Base-by-base conservation (phyloP, 495 filamentous ascomycete genomes). In the Haplographium delicatum region DNA sequence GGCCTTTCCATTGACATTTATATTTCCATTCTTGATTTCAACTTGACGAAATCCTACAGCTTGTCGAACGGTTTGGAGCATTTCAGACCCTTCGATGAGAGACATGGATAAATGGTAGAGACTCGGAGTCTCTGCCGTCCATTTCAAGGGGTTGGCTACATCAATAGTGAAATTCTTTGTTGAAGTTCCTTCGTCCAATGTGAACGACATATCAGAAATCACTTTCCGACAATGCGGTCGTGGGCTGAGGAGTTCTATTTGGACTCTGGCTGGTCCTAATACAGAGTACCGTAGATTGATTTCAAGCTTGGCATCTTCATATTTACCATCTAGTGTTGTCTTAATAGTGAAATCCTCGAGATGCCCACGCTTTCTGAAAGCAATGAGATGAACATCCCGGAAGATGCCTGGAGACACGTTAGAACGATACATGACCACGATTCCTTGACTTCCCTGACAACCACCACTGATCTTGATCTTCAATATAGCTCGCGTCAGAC, bases 401-500 rank as follows among this genome's bases (percentile, higher is more conserved):
- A 82, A 88, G 25, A 84, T 84, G 1, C 80, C 79, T 55, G 31
- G 4, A 31, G 28, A 27, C 13, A 13, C 7, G 28, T 31, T 31
- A 7, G 13, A 13, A 31, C 28, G 28, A 1, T 24, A 19, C 9
- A n/a, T 39, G 3, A 24, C 25, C 43, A 8, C 38, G 24, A 6
- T n/a, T 23, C 1, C 2, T 15, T 20, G 35, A 44, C 48, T 84
- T 86, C 16, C 83, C 83, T 39, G 68, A 73, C 4, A 81, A 65
- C 57, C 57, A 59, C 63, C 62, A 65, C 57, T 66, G 65, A 34
- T 64, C 73, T 61, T 80, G 83, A 51, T 84, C 81, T 57, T 86
- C 83, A 34, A 87, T 79, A 51, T 86, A 88, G 24, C 71, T 79
- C 9, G 73, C 83, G 57, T 86, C 74, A 19, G 76, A 84, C 60